Base-by-base conservation (phyloP, 345 rosid species). In the Lumnitzera littorea region DNA sequence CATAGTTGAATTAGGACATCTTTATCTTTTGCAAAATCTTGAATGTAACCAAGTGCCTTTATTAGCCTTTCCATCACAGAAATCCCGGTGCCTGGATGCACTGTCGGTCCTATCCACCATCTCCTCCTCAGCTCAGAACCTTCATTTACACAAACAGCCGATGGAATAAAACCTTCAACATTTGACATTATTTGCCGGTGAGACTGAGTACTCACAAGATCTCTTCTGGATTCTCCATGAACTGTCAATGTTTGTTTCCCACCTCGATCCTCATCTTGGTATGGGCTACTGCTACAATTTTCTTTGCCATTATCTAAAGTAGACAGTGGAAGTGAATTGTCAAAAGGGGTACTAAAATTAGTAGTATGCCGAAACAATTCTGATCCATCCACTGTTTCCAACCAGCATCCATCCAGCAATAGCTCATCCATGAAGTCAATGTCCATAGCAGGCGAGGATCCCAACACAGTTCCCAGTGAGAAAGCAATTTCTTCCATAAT, bases 371-470 rank as follows among this genome's bases (percentile, higher is more conserved):
- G 69, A 65, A 82, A 77, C 67, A 85, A 87, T 69, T 87, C 96
- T 57, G 90, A 87, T 70, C 96, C 96, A 64, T 80, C 86, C n/a
- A 85, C 71, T 46, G 94, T 67, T 73, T 92, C 94, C 70, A 87
- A 72, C 96, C 98, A 92, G 79, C 91, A 92, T 52, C 98, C 98
- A 51, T 89, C 94, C 29, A 88, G 73, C 59, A 92, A 62, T 67
- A 92, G 72, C n/a, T 85, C 91, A 72, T 92, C 82, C 82, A 92
- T 81, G 76, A 47, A 78, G 55, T 82, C 95, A 24, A 76, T 64
- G 60, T 92, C 96, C 96, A 85, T 85, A 23, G 72, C 84, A 13
- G 50, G 48, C 1, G 77, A 69, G 55, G 67, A 53, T 5, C 60
- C 69, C 50, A 61, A 43, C 68, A 73, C 27, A 43, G 76, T 60